These are phyloP conservation scores for Candida rishiriensis DNA, from an alignment of 805 yeast genomes.

Conservation along the genomic window DNA sequence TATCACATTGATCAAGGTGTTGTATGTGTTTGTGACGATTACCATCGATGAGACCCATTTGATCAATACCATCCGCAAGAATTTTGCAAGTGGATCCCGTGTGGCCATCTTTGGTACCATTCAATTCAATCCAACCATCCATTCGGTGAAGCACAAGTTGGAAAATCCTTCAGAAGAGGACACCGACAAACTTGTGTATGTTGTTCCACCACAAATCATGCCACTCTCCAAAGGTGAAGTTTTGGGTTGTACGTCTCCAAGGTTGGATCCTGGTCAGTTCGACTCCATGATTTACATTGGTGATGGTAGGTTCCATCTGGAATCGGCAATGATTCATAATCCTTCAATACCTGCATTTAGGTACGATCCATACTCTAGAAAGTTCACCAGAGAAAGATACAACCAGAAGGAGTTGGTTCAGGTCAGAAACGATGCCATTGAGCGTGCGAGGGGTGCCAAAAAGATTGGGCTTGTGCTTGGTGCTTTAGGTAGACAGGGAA, in stretches of 20 bases:
- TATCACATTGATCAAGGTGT: conserved; percentile 80
- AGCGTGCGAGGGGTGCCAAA: conserved; percentile 51
- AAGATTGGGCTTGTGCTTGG: conserved; percentile 86
- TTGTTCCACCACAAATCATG: conserved; percentile 83
- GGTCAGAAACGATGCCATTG: conserved; percentile 72
- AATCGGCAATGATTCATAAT: conserved; percentile 95
- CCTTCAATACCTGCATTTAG: conserved; percentile 89
- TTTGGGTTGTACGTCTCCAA: conserved; percentile 90
- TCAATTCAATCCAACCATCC: conserved; percentile 94
- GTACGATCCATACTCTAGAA: conserved; percentile 92
- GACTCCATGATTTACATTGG: conserved; percentile 89
- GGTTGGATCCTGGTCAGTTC: conserved; percentile 56
- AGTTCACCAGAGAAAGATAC: conserved; percentile 83
- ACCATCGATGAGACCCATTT: conserved; percentile 81
- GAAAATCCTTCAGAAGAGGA: conserved; percentile 32
- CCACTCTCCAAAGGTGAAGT: conserved; percentile 96
- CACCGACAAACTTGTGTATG: conserved; percentile 41
- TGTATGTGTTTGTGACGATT: conserved; percentile 94
- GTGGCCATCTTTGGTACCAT: conserved; percentile 92
- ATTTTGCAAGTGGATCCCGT: conserved; percentile 59
- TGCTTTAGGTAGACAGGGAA: conserved; percentile 95
- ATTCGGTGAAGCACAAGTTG: conserved; percentile 62
- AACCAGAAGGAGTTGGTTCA: conserved; percentile 79
- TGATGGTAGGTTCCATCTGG: conserved; percentile 94
- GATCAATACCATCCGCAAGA: conserved; percentile 65